Base-by-base conservation (phyloP, 768 basidiomycete species). In the Mycena filopes region DNA sequence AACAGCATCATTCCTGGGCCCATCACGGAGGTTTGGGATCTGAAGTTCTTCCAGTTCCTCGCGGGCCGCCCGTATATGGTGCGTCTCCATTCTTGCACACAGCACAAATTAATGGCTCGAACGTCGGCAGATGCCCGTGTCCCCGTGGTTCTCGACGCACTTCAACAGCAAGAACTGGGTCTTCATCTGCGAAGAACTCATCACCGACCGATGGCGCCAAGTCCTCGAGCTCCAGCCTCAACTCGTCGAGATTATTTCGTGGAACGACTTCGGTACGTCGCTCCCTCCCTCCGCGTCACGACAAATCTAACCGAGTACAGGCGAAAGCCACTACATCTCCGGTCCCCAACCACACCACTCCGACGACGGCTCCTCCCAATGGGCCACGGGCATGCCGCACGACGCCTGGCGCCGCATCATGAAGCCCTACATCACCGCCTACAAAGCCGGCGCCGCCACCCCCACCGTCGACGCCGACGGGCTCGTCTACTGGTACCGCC, bases 181-280 rank as follows among this genome's bases (percentile, higher is more conserved):
- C 46, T 90, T 87, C 76, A 80, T 83, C 29, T 75, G 80, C 7
- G 90, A 92, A 72, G 83, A 89, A 66, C 81, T 89, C 23, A 86
- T 89, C 73, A 79, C 82, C 29, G 75, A 80, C 13, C 86, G 90
- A 65, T 91, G 89, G 90, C 88, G 91, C 69, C 80, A 84, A 55
- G 82, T 90, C 60, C 71, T 75, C 23, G 82, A 87, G 76, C 26
- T 75, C 82, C 68, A 66, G 73, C 4, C 68, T 81, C 26, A 77
- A 78, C 51, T 89, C 55, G 83, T 83, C 25, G 86, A 91, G 72
- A 79, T 90, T 68, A 81, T 89, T 51, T 88, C 86, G 23, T 92
- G 89, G 90, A 92, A 92, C 76, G 88, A 92, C 73, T 92, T 85
- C 68, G 90, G 90, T n/a, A n/a, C n/a, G n/a, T n/a, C n/a, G n/a